Base-by-base conservation (phyloP, 192 early-diverging fungal genomes). In the Haplosporangium gracile region DNA sequence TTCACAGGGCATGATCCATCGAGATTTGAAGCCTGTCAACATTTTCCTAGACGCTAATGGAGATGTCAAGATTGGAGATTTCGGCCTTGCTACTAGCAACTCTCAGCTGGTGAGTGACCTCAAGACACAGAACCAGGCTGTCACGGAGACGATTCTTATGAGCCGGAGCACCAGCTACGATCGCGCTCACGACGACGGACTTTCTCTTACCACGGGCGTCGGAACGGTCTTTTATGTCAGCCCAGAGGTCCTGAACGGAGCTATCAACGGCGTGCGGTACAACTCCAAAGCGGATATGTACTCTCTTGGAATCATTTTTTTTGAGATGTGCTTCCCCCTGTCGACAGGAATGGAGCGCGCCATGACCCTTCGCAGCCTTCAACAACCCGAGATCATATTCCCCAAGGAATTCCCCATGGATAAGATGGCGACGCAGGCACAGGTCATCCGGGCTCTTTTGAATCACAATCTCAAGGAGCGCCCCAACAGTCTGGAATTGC, bases 191-290 rank as follows among this genome's bases (percentile, higher is more conserved):
- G 88, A 83, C 42, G 70, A 69, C 39, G 94, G 94, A 9, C 93
- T 91, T 57, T 93, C 94, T 29, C 80, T 96, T 85, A 97, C 96
- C 0, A 93, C 91, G 0, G 97, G 97, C 40, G 93, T 99, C 26
- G 98, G 98, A 2, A 99, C 98, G 0, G 94, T 95, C 0, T 95
- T 98, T 24, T 99, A 99, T 83, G 96, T 96, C 42, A 96, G 97
- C 16, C 90, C 88, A 0, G 91, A 92, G 43, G 81, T 89, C 7
- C 68, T 86, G 24, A 86, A 89, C 39, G 87, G 90, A 39, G 83
- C 85, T 1, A 70, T 85, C 2, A 72, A 87, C 34, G 88, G 88
- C 24, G 85, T 82, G 83, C 91, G 87, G 43, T 97, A 97, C 82
- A 96, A 94, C 74, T 90, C 93, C 39, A 96, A 96, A 77, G 95